Conservation (phyloP, 805 yeast species). For the Lipomyces chichibuensis region DNA sequence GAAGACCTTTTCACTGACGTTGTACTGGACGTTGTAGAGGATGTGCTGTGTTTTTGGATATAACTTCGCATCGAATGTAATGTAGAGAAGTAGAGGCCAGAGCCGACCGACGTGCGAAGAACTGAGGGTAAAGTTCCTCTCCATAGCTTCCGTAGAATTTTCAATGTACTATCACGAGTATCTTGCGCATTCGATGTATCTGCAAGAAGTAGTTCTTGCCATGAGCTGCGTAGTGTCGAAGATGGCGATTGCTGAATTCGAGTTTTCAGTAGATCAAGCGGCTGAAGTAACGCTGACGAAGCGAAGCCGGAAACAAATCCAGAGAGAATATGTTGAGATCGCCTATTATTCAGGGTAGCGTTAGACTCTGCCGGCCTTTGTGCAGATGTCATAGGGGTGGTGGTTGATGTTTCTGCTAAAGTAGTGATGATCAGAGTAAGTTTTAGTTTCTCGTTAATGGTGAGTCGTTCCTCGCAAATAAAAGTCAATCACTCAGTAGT, state of each 20-base stretch:
- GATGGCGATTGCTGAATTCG: constrained; percentile 65
- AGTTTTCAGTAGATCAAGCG: constrained; percentile 86
- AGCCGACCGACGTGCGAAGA: constrained; percentile 84
- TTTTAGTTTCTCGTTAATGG: neutral
- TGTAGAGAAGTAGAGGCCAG: constrained; percentile 79
- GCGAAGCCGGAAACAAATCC: constrained; percentile 86
- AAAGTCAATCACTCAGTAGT: neutral
- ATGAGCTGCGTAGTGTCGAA: constrained; percentile 11
- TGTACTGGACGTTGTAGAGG: neutral
- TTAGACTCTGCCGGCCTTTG: neutral
- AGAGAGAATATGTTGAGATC: constrained; percentile 55
- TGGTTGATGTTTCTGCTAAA: neutral
- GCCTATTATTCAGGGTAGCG: neutral
- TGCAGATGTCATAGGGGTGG: constrained; percentile 9
- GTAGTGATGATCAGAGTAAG: neutral
- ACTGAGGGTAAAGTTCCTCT: constrained; percentile 93
- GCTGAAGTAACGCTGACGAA: constrained; percentile 80
- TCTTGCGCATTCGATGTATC: neutral
- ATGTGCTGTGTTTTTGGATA: neutral
- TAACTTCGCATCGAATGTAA: constrained; percentile 60
- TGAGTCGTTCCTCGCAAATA: neutral
- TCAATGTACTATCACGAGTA: constrained; percentile 4
- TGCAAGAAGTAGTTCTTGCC: constrained; percentile 11
- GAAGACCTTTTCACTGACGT: constrained; percentile 42
- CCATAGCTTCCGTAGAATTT: constrained; percentile 58